Evolutionary conservation across 2,329 filamentous ascomycete species (phyloP), one percentile per base, ranked within the genome.

Genomic region (Xylariaceae sp.): DNA sequence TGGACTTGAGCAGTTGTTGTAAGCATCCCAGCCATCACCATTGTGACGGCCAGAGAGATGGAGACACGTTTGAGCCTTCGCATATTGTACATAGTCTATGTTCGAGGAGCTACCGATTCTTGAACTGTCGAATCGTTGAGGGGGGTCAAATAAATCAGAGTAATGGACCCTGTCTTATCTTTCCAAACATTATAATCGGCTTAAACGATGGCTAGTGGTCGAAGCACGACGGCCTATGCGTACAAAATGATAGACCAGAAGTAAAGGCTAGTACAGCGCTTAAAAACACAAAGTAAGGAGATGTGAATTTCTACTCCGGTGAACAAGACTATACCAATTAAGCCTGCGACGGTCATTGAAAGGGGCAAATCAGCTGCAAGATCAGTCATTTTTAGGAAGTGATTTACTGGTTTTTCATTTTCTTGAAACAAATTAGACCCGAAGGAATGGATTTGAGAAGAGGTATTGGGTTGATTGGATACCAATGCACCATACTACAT

Each of bases 291-390:
- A 50, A 68, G 65, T 2, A 69, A 57, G 18, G 63, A 64, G 1
- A 63, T 43, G 56, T 63, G 66, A 53, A 69, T 61, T 51, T 69
- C 67, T 39, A 56, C 53, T n/a, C 63, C 65, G 50, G 66, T 63
- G 52, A 64, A 69, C 60, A 64, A 69, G 17, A 69, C 66, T 42
- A 71, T 67, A 48, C 67, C 69, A 9, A 58, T 62, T 45, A 72
- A 73, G 49, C 67, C 70, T 40, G 68, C 66, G 53, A 73, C 69
- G 47, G 62, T 62, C 65, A 71, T 69, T 51, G 68, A 51, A 51
- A 51, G 51, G 18, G 56, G 52, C 1, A 60, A 53, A 41, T 58
- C 51, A 44, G 55, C 1, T 47, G 58, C 42, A 34, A 60, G 34
- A 9, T 38, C 16, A 5, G 22, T 28, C 22, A 28, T 28, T 4